phyloP scores from a whole-genome alignment of 129 eudicot species.

The Kitagawia praeruptora region DNA sequence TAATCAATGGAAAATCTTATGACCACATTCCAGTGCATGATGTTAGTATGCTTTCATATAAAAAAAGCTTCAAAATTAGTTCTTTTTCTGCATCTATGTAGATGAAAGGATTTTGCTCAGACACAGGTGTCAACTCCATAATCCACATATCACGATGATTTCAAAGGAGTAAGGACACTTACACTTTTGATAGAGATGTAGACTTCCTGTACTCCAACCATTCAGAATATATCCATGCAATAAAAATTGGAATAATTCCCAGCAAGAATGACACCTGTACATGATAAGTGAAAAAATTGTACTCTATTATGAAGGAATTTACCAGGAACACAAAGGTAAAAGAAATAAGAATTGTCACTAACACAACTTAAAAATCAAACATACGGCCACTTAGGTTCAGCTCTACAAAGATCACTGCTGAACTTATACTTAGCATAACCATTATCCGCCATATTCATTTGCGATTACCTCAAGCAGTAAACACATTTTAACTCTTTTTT shows the following conservation, averaged over 20 bases:
- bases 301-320: too few species aligned
- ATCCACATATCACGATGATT: not conserved
- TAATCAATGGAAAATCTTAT: not conserved
- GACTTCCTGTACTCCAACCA: conserved; percentile 77
- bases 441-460: too few species aligned
- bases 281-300: conserved; percentile 3
- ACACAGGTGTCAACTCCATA: not conserved
- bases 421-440: too few species aligned
- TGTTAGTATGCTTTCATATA: not conserved
- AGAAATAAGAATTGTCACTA: too few species aligned
- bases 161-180: conserved; percentile 21
- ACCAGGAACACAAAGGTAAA: too few species aligned
- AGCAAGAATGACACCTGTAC: conserved; percentile 86
- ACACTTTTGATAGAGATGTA: conserved; percentile 70
- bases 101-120: conserved; percentile 7
- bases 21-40: not conserved
- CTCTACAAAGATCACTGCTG: not conserved
- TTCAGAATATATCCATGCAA: conserved; percentile 86
- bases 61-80: not conserved
- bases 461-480: too few species aligned
- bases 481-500: too few species aligned
- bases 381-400: too few species aligned
- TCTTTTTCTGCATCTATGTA: not conserved
- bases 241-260: conserved; percentile 72
- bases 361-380: too few species aligned